Evolutionary conservation across 257 asterid species (phyloP).

Genomic region (Leonotis leonurus): DNA sequence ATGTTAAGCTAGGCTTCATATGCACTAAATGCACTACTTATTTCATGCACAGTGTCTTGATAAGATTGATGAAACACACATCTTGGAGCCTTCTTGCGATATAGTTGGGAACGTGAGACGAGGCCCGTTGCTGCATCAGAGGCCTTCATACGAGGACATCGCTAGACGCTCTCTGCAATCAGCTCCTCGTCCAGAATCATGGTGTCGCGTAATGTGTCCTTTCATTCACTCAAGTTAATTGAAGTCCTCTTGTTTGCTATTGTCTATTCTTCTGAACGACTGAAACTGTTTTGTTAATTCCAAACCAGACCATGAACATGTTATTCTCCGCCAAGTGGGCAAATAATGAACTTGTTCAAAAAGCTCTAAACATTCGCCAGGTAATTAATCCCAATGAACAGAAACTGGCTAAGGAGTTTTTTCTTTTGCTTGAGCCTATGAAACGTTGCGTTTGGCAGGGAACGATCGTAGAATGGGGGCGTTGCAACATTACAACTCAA

Average conservation of each 20-base stretch:
- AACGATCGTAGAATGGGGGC: neutral
- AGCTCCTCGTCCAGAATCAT: neutral
- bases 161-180: neutral
- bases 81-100: constrained; percentile 27
- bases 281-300: neutral
- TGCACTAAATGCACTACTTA: neutral
- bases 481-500: neutral
- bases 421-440: neutral
- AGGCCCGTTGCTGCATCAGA: neutral
- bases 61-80: neutral
- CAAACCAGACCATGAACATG: neutral
- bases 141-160: neutral
- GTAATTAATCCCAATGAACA: neutral
- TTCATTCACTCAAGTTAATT: neutral
- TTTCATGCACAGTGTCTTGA: constrained; percentile 17
- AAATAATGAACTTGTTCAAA: neutral
- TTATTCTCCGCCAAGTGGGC: neutral
- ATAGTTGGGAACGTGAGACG: neutral
- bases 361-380: neutral
- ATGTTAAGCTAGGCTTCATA: neutral
- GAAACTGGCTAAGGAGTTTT: neutral
- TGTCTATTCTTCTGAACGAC: neutral
- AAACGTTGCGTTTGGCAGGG: neutral
- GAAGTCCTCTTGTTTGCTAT: neutral
- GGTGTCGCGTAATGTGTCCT: constrained; percentile 27